Conservation (phyloP, 179 eudicot species). For the Patellifolia procumbens region DNA sequence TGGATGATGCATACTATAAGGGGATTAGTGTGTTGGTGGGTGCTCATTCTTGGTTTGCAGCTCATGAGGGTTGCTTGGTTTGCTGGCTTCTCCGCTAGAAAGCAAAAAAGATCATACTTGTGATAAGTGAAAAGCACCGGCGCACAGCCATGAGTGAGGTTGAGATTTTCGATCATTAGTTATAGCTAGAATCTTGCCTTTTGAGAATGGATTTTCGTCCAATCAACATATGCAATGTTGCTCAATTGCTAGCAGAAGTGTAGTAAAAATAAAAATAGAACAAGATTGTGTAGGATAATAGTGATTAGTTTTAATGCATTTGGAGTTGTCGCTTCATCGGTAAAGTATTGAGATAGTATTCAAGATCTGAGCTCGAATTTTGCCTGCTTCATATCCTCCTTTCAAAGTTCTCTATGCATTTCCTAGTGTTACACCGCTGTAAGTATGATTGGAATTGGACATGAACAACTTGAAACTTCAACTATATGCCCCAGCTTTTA, state of each 20-base stretch:
- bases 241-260: not conserved
- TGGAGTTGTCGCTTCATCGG: not conserved
- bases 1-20: constrained; percentile 75
- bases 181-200: constrained; percentile 1
- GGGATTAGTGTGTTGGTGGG: constrained; percentile 97
- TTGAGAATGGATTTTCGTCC: not conserved
- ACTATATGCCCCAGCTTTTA: not conserved
- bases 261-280: no score
- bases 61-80: constrained; percentile 99
- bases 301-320: not conserved
- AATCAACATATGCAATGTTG: not conserved
- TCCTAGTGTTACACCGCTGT: not conserved
- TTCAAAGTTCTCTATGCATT: not conserved
- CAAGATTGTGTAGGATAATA: not conserved
- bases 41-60: constrained; percentile 86
- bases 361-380: no score
- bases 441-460: no score
- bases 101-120: constrained; percentile 30
- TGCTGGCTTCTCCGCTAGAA: constrained; percentile 75
- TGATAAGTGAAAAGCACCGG: constrained; percentile 2
- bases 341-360: no score
- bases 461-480: not conserved
- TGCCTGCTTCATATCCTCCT: no score
- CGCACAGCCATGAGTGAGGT: not conserved
- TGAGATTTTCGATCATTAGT: not conserved